Evolutionary conservation across 306 rosid genomes (phyloP), one percentile per base, ranked within the genome.

Genomic region (Sesbania bispinosa): DNA sequence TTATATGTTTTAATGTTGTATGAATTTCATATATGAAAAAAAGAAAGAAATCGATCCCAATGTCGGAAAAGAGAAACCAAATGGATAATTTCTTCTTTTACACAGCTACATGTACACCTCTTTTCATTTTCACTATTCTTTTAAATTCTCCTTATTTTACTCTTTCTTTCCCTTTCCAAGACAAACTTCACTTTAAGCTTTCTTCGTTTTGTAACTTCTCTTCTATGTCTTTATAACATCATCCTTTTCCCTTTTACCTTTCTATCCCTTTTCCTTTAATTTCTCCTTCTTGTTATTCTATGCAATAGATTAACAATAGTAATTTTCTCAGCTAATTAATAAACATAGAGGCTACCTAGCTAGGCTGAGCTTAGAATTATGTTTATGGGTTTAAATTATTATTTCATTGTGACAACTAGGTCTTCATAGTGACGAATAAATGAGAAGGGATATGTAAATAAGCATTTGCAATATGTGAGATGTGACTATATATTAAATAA

Each of bases 41-140:
- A 66, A 10, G 36, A 78, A 76, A 79, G 73, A 64, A 76, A 62
- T 15, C 6, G 11, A 54, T 43, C 45, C 62, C 73, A 67, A 39
- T 6, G 33, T 16, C 47, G 27, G 29, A 10, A 79, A 63, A 71
- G 46, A 47, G 16, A 72, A 32, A 59, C 1, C 0, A 63, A 57
- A 10, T 78, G 70, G 70, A 61, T 71, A 57, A 48, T 64, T 53
- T 79, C 65, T n/a, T n/a, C n/a, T 64, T 81, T 83, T 43, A 8
- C 51, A 33, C 24, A 20, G n/a, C n/a, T n/a, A n/a, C n/a, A n/a
- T n/a, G n/a, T n/a, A n/a, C n/a, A 0, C 15, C 51, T 20, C 39
- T 54, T 35, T 35, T 36, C 3, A 39, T 24, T 36, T 3, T 10
- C 24, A 24, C 46, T 69, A 2, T 69, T 70, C 63, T 67, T 14